Conservation (phyloP, 345 rosid genomes). For the Populus tremula region DNA sequence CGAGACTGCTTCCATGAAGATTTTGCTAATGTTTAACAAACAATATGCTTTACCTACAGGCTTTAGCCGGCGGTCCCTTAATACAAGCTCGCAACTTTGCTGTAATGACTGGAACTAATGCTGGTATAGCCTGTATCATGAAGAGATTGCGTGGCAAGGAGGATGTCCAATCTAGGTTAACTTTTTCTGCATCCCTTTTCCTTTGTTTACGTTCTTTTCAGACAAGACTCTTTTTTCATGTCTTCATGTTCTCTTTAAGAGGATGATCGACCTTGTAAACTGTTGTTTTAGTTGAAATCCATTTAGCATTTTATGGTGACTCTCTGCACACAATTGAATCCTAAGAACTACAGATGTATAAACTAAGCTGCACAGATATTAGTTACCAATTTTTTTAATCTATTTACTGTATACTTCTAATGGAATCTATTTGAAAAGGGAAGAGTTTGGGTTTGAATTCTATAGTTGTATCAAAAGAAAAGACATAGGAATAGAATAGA, state of each 20-base stretch:
- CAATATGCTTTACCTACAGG: constrained; percentile 38
- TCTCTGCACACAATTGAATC: too few relatives aligned
- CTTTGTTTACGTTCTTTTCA: not conserved
- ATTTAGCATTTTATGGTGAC: too few relatives aligned
- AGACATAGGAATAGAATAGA: not conserved
- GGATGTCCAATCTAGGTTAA: constrained; percentile 85
- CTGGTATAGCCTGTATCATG: constrained; percentile 82
- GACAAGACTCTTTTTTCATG: not conserved
- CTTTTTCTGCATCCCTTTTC: not conserved
- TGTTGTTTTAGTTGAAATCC: too few relatives aligned
- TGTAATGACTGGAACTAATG: constrained; percentile 86
- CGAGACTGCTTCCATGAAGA: too few relatives aligned
- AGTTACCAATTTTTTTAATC: too few relatives aligned
- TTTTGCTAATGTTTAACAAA: too few relatives aligned
- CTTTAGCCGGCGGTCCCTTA: constrained; percentile 81
- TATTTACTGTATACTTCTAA: not conserved
- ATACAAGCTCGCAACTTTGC: constrained; percentile 97
- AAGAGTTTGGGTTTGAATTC: not conserved
- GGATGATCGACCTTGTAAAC: too few relatives aligned
- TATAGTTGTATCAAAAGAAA: not conserved
- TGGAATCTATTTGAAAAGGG: not conserved
- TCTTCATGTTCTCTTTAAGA: not conserved
- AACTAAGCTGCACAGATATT: too few relatives aligned
- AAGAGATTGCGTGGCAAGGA: constrained; percentile 91
- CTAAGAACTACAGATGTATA: too few relatives aligned